Evolutionary conservation across 2,329 filamentous ascomycete species (phyloP), one percentile per base, ranked within the genome.

Genomic region (Fusarium newnesense): DNA sequence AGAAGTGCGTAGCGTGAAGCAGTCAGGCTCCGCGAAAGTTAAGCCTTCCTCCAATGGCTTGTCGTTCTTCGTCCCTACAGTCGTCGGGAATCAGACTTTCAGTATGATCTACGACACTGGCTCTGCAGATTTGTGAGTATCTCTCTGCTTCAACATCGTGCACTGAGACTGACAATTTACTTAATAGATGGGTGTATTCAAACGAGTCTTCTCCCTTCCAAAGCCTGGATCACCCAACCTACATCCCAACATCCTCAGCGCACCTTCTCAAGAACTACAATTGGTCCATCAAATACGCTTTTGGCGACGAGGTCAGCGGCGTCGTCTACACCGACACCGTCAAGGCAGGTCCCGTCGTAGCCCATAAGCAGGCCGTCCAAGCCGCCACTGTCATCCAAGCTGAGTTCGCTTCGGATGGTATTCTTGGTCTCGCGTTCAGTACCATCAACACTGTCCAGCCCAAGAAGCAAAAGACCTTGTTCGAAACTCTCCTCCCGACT

Each of bases 61-160:
- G 12, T 10, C 37, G 4, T 61, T 24, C 24, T 44, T 36, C 13
- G 32, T 43, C 9, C 39, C 32, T 8, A 58, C 59, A 0, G 24
- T 61, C 24, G 9, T 61, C 8, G 50, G 50, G 1, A 58, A 58
- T 11, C 50, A 61, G 32, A 43, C 59, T 2, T 61, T 61, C 16
- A 15, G 44, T 2, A 2, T 61, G 18, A 12, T 44, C 3, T 58
- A 58, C 9, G 37, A 58, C 11, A 61, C 59, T 30, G 49, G 49
- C 7, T 57, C 49, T 13, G 37, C 49, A 1, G 59, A 61, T 21
- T 7, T 57, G 37, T 61, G 1, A 30, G 37, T 43, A 12, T 4
- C 2, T 24, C 30, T 7, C 2, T 26, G 1, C 12, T 36, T 32
- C 16, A 1, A 5, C 8, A 1, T 16, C 5, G 1, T 9, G 13